Base-by-base conservation (phyloP, 2,329 filamentous ascomycete genomes). In the Cryphonectria radicalis region DNA sequence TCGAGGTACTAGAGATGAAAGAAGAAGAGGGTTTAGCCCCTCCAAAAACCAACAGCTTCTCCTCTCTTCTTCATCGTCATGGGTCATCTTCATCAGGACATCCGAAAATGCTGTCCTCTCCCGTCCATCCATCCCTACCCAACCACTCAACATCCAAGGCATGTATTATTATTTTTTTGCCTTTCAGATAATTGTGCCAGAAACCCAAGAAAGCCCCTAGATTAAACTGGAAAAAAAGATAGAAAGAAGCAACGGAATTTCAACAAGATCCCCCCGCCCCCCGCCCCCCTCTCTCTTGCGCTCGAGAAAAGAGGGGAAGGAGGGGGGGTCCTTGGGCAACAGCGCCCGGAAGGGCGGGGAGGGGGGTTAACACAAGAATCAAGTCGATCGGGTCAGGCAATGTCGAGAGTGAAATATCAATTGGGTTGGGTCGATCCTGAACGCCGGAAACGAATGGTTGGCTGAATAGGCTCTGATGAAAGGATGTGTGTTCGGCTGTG, bases 61-160 rank as follows among this genome's bases (percentile, higher is more conserved):
- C 55, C 37, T 55, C 32, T 50, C 46, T 17, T 55, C 42, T 17
- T 55, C 42, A 17, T 59, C 50, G n/a, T 70, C 55, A 70, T 59
- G 28, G 55, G 19, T 70, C 68, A 63, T 70, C 63, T 59, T 70
- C 69, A 67, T 70, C 68, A 70, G 67, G 63, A 62, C 66, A 50
- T 70, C 63, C 43, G 55, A 57, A 57, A 57, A 62, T 37, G 59
- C 43, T 60, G 64, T 62, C 68, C 68, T 28, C 32, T 43, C 37
- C 55, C 63, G 17, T 63, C 35, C 63, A 22, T 37, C 42, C 63
- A 35, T 10, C 55, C 63, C 3, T 50, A n/a, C 22, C 22, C 50
- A 53, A 42, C 60, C 66, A 40, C 59, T 28, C 40, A 46, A 25
- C 53, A 62, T n/a, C 46, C 65, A 35, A 37, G 57, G 17, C 40